These are phyloP conservation scores for fission yeast (Schizosaccharomyces pombe) DNA, from an alignment of 805 yeast genomes.

Conservation along the genomic window ASM294v3 CU329670.1:826501-827000, in stretches of 20 bases:
- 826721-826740: constrained; percentile 41
- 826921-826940: constrained; percentile 26
- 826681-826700: constrained; percentile 18
- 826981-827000: constrained; percentile 55
- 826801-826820: constrained; percentile 7
- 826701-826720: constrained; percentile 5
- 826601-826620: constrained; percentile 20
- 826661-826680: constrained; percentile 66
- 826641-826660: constrained; percentile 76
- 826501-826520: too few species aligned
- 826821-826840: constrained; percentile 22
- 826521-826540: constrained; percentile 13
- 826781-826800: constrained; percentile 30
- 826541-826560: constrained; percentile 39
- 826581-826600: constrained; percentile 64
- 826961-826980: constrained; percentile 40
- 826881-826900: constrained; percentile 47
- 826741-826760: constrained; percentile 35
- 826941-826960: constrained; percentile 36
- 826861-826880: constrained; percentile 14
- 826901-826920: constrained; percentile 33
- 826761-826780: constrained; percentile 67
- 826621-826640: constrained; percentile 27
- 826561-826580: constrained; percentile 40
- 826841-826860: constrained; percentile 23